Evolutionary conservation across 1,284 basidiomycete species (phyloP).

Genomic region (Leccinum olivaceoglutinosum): DNA sequence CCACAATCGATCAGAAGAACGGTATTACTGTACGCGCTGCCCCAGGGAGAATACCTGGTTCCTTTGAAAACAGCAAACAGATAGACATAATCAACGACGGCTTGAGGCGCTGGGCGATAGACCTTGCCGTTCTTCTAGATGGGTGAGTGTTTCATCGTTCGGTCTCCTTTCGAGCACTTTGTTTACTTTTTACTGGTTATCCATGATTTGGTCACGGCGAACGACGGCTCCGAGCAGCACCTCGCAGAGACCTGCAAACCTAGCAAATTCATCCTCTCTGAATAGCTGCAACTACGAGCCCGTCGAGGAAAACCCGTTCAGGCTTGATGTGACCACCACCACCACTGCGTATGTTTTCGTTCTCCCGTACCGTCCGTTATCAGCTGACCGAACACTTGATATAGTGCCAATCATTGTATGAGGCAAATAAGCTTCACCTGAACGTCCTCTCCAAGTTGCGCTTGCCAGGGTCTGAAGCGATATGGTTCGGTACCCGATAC

Average conservation of each 20-base stretch:
- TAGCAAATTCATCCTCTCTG: constrained; percentile 7
- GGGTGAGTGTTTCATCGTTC: background rate
- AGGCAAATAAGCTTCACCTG: constrained; percentile 12
- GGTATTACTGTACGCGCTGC: background rate
- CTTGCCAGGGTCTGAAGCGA: constrained; percentile 22
- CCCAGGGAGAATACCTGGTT: constrained; percentile 10
- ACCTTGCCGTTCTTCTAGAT: background rate
- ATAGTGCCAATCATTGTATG: constrained; percentile 10
- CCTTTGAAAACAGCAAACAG: constrained; percentile 2
- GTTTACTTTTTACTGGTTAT: background rate
- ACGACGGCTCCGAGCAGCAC: constrained; percentile 16
- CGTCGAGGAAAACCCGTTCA: constrained; percentile 13
- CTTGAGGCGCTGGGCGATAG: constrained; percentile 9
- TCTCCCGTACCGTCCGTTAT: background rate
- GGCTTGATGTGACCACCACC: constrained; percentile 2
- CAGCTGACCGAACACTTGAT: background rate
- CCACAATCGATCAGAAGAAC: too few relatives aligned
- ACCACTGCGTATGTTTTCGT: constrained; percentile 10
- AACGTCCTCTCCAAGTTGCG: constrained; percentile 14
- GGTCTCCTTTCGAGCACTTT: constrained; percentile 4
- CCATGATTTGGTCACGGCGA: constrained; percentile 1
- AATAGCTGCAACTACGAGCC: background rate
- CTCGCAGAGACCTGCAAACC: constrained; percentile 6
- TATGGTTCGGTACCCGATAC: constrained; percentile 22
- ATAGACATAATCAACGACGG: background rate